Conservation (phyloP, 1,284 basidiomycete species). For the Microbotryum violaceum region DNA sequence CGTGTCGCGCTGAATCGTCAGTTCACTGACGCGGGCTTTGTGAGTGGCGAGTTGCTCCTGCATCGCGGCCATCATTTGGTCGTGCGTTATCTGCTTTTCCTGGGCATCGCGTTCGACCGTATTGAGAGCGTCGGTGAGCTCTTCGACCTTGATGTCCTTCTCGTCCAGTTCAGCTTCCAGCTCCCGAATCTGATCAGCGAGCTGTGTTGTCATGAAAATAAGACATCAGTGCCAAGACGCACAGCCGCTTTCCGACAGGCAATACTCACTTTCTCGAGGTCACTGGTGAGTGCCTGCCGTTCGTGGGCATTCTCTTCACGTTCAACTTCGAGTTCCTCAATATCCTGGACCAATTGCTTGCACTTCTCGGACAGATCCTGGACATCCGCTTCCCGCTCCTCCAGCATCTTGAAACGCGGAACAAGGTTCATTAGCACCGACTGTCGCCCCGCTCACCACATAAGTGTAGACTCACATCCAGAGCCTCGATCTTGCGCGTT, state of each 20-base stretch:
- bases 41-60: constrained; percentile 51
- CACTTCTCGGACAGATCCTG: constrained; percentile 61
- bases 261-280: constrained; percentile 60
- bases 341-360: constrained; percentile 62
- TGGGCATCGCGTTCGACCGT: constrained; percentile 53
- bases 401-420: constrained; percentile 42
- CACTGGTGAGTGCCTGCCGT: constrained; percentile 57
- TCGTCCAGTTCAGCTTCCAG: constrained; percentile 54
- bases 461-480: constrained; percentile 52
- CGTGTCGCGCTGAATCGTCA: constrained; percentile 34
- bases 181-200: constrained; percentile 52
- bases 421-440: neutral
- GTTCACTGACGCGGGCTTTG: constrained; percentile 33
- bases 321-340: constrained; percentile 64
- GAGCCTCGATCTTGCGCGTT: constrained; percentile 61
- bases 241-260: neutral
- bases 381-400: constrained; percentile 58
- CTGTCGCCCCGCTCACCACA: neutral
- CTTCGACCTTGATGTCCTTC: constrained; percentile 35
- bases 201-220: constrained; percentile 25
- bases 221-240: neutral
- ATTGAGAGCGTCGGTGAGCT: constrained; percentile 44
- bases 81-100: constrained; percentile 61
- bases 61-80: constrained; percentile 60
- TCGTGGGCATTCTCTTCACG: constrained; percentile 63